Evolutionary conservation across 1,284 basidiomycete genomes (phyloP), one percentile per base, ranked within the genome.

Genomic region (Peniophora sp.): DNA sequence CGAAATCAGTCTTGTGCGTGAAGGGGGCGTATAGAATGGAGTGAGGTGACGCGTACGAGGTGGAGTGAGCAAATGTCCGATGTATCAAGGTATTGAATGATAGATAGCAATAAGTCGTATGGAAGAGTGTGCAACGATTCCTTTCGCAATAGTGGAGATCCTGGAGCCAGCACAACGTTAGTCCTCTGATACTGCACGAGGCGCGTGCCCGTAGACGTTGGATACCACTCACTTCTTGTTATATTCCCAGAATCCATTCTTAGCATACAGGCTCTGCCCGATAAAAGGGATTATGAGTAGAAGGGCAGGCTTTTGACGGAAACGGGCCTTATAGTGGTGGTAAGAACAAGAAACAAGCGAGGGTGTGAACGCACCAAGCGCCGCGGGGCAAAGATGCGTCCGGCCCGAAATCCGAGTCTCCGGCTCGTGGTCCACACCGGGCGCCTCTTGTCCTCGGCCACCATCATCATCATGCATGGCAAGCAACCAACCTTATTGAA

Each of bases 71-170:
- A 72, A 20, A 86, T 70, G 62, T 84, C 83, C 35, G 66, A 65
- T 57, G 81, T 64, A 55, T 79, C 71, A 32, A 86, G 72, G 64
- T 79, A 76, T 39, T 71, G 72, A 2, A 80, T 74, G 60, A 86
- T 75, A 64, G 81, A 80, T 49, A 85, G 71, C 43, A 85, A 62
- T n/a, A 85, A 67, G 68, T 85, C 83, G 64, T 85, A 85, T 0
- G 83, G 83, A 17, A 85, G 68, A 3, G 66, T 70, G 51, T 70
- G 69, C 47, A 85, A 68, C 17, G 62, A 57, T 47, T 58, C 57
- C 50, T 55, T 15, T 8, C 20, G 43, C 23, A 23, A 3, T 45
- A n/a, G 5, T 41, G 18, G n/a, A 5, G 27, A 41, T n/a, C 15
- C 18, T 17, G 37, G 5, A 41, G 5, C 8, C 37, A 5, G 18